Percentiles rank a stretch among this genome's conserved stretches.
Conservation (phyloP, 2,329 filamentous ascomycete species). For the Colletotrichum liaoningense region DNA sequence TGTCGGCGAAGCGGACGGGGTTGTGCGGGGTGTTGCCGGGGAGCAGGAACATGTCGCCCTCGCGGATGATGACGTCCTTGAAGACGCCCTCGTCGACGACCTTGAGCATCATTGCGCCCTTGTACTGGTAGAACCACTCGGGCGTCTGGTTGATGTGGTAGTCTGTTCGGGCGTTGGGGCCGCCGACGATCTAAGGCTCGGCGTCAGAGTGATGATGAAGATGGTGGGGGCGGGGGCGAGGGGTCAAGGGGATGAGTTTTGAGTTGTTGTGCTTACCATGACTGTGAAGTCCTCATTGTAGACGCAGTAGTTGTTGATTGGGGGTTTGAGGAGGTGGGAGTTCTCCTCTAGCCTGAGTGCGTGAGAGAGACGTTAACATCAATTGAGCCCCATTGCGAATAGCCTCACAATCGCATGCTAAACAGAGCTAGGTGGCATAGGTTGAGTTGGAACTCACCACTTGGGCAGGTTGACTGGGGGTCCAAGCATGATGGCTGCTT, state of each 20-base stretch:
- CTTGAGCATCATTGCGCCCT: constrained; percentile 92
- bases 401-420: constrained; percentile 11
- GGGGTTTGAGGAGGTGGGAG: constrained; percentile 90
- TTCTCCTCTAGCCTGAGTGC: constrained; percentile 84
- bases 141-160: constrained; percentile 98
- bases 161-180: constrained; percentile 94
- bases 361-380: constrained; percentile 35
- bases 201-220: background rate
- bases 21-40: constrained; percentile 97
- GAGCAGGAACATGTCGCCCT: constrained; percentile 94
- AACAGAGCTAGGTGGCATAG: background rate
- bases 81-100: constrained; percentile 81
- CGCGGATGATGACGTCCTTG: constrained; percentile 87
- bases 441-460: constrained; percentile 57
- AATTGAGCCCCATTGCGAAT: constrained; percentile 5
- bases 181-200: constrained; percentile 80
- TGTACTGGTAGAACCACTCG: constrained; percentile 98
- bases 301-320: constrained; percentile 97
- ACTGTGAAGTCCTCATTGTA: constrained; percentile 87
- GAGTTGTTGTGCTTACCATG: constrained; percentile 66
- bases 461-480: constrained; percentile 67
- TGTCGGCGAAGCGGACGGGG: constrained; percentile 91
- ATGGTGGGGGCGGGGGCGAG: too few relatives aligned
- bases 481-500: constrained; percentile 26
- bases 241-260: too few relatives aligned